Evolutionary conservation across 2,329 filamentous ascomycete species (phyloP).

Genomic region (Phialophora chinensis): DNA sequence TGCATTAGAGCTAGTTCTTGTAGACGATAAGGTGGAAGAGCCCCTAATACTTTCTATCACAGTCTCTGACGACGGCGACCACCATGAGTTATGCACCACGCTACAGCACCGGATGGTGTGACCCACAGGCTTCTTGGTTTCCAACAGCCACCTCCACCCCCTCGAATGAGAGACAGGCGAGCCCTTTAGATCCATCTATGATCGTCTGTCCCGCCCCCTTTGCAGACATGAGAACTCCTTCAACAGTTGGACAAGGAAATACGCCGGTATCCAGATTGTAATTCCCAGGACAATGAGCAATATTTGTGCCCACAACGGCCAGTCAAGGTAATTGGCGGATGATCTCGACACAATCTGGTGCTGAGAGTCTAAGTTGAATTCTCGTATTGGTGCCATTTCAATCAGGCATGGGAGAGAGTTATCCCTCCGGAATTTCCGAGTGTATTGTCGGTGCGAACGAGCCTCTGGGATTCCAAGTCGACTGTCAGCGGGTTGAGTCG

Average conservation of each 20-base stretch:
- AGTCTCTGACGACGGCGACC: background rate
- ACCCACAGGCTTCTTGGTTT: background rate
- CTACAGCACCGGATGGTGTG: background rate
- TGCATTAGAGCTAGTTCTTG: background rate
- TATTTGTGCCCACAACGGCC: conserved; percentile 34
- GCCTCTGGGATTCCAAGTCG: background rate
- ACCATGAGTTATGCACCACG: background rate
- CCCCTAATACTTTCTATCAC: background rate
- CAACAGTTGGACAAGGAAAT: conserved; percentile 31
- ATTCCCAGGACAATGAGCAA: conserved; percentile 26
- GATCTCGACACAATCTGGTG: conserved; percentile 15
- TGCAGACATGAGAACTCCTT: conserved; percentile 23
- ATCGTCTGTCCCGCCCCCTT: background rate
- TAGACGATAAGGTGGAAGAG: background rate
- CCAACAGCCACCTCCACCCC: background rate
- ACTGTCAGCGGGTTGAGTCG: background rate
- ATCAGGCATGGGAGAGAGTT: background rate
- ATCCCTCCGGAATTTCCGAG: background rate
- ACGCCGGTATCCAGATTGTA: conserved; percentile 34
- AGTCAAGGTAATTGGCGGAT: conserved; percentile 23
- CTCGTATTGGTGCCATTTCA: conserved; percentile 18
- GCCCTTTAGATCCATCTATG: background rate
- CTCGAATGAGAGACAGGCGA: background rate
- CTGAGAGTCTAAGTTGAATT: background rate
- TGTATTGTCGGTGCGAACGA: background rate